Evolutionary conservation across 805 yeast species (phyloP).

Genomic region (Metschnikowia anglica): DNA sequence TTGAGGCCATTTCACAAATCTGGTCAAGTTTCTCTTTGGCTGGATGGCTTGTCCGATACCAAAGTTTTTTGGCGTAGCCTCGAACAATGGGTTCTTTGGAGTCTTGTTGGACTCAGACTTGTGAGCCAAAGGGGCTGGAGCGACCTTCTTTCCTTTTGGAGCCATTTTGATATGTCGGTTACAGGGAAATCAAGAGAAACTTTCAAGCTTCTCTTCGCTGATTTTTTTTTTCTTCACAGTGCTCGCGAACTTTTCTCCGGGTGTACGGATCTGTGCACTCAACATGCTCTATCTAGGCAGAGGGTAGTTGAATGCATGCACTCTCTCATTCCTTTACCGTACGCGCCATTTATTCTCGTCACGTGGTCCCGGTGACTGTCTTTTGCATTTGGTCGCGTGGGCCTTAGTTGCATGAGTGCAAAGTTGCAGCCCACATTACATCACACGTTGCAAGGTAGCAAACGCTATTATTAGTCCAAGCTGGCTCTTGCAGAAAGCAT

Average conservation of each 20-base stretch:
- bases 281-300: background rate
- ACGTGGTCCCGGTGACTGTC: constrained; percentile 9
- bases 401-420: background rate
- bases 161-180: constrained; percentile 30
- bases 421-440: background rate
- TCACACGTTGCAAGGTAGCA: background rate
- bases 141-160: constrained; percentile 73
- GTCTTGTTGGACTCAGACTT: constrained; percentile 32
- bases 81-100: constrained; percentile 45
- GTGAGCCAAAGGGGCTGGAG: constrained; percentile 84
- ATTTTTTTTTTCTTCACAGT: constrained; percentile 10
- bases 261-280: constrained; percentile 14
- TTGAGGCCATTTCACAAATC: constrained; percentile 99
- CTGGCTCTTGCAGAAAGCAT: too few species aligned
- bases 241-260: constrained; percentile 8
- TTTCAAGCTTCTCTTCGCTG: constrained; percentile 6
- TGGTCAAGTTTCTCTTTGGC: constrained; percentile 93
- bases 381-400: constrained; percentile 1
- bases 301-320: too few species aligned
- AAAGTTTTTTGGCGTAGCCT: constrained; percentile 85
- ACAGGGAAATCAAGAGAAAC: constrained; percentile 4
- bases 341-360: background rate
- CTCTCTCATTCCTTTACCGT: background rate
- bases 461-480: too few species aligned
- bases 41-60: constrained; percentile 97